Evolutionary conservation across 352 stramenopile genomes (phyloP), one percentile per base, ranked within the genome.

Genomic region (Ochromonadaceae sp.): DNA sequence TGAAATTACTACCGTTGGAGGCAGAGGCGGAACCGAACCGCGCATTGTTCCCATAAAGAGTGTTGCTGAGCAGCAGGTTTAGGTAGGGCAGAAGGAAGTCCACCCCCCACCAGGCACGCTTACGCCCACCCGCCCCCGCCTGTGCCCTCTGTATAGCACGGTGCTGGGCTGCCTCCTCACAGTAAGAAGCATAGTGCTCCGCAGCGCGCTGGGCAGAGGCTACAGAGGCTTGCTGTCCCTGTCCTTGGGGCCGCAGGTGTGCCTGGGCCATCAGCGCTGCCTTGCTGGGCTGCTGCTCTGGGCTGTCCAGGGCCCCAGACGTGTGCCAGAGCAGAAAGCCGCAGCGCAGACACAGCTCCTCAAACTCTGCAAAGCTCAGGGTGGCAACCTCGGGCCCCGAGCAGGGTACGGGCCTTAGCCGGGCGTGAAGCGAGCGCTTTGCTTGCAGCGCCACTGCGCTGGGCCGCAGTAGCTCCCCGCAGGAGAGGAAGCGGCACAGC

Each of bases 321-420:
- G 22, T 41, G 17, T 56, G 15, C 47, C 47, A 56, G 17, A 60
- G 12, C 7, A 12, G 7, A 25, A 26, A 60, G 14, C 10, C 31
- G 32, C 32, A 42, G 32, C 52, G 14, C 7, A 60, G 17, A 5
- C 44, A 60, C 25, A 60, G 36, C 25, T 60, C 52, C 35, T 60
- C 14, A 46, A 60, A 60, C 25, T 60, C 52, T 20, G 3, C 36
- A 31, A 47, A 58, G n/a, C 42, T 58, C 15, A 58, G 25, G 12
- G 49, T 43, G 25, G n/a, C n/a, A 7, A 58, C 28, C 25, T n/a
- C n/a, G n/a, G n/a, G n/a, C n/a, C n/a, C n/a, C n/a, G n/a, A n/a
- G n/a, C n/a, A n/a, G 20, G 35, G 14, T 52, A 52, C 25, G 20
- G 7, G 14, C 20, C 28, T 17, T 20, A 52, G 28, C 44, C 12